These are phyloP conservation scores for Cetradonia linearis DNA, from an alignment of 495 filamentous ascomycete species.

Conservation along the genomic window DNA sequence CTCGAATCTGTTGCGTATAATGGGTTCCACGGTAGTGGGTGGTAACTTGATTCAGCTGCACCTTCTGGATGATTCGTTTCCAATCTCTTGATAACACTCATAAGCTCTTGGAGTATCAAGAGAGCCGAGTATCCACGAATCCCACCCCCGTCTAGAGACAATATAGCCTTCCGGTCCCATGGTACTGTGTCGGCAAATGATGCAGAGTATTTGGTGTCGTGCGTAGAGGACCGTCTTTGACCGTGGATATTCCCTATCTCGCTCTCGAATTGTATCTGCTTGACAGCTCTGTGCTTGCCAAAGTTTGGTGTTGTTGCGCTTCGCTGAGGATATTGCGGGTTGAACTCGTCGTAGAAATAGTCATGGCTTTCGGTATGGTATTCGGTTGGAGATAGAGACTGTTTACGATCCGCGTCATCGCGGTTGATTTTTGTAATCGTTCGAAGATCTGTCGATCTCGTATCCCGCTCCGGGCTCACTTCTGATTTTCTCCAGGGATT, in stretches of 20 bases:
- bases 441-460: background rate
- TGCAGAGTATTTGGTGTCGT: slow-evolving; percentile 12
- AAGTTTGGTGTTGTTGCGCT: background rate
- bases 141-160: slow-evolving; percentile 26
- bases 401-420: background rate
- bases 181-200: slow-evolving; percentile 16
- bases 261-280: background rate
- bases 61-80: slow-evolving; percentile 14
- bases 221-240: slow-evolving; percentile 8
- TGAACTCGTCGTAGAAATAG: background rate
- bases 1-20: background rate
- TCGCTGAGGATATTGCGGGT: background rate
- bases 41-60: slow-evolving; percentile 20
- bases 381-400: background rate
- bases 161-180: slow-evolving; percentile 21
- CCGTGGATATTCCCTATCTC: no score
- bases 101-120: slow-evolving; percentile 24
- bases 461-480: background rate
- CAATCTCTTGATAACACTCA: slow-evolving; percentile 19
- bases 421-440: background rate
- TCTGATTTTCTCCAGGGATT: background rate
- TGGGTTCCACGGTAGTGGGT: slow-evolving; percentile 14
- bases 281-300: background rate
- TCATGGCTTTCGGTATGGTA: background rate
- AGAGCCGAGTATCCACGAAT: slow-evolving; percentile 26